phyloP scores from a whole-genome alignment of 305 asterid species.

The Rubia tinctorum region DNA sequence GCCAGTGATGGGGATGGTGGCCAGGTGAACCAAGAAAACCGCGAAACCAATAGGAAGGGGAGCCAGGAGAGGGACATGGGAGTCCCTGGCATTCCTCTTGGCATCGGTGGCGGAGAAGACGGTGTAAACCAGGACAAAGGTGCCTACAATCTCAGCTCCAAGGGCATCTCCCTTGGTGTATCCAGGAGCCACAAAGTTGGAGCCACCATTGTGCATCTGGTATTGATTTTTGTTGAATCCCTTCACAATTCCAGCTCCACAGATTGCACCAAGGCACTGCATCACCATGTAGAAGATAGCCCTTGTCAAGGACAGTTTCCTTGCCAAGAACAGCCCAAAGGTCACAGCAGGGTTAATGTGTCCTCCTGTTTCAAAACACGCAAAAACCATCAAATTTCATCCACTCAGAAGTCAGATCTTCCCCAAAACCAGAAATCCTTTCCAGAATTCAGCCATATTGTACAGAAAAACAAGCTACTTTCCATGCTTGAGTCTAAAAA shows the following conservation, averaged over 20 bases:
- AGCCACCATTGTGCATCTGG: conserved; percentile 51
- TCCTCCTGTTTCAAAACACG: conserved; percentile 53
- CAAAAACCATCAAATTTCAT: background rate
- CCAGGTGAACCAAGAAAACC: conserved; percentile 85
- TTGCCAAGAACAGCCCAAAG: conserved; percentile 66
- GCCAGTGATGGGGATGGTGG: conserved; percentile 95
- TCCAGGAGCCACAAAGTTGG: conserved; percentile 55
- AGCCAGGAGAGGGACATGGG: conserved; percentile 84
- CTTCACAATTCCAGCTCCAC: conserved; percentile 91
- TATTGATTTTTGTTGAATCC: conserved; percentile 60
- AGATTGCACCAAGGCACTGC: conserved; percentile 87
- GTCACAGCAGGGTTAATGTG: conserved; percentile 87
- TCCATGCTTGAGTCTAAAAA: background rate
- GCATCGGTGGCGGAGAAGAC: conserved; percentile 93
- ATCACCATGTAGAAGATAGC: conserved; percentile 72
- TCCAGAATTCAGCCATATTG: background rate
- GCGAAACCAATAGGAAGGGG: conserved; percentile 96
- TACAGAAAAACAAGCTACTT: background rate
- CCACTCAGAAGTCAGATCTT: background rate
- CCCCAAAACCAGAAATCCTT: background rate
- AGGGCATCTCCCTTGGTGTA: conserved; percentile 81
- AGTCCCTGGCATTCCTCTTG: conserved; percentile 86
- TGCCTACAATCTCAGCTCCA: conserved; percentile 78
- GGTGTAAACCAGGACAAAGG: conserved; percentile 75
- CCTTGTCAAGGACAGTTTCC: conserved; percentile 70